Base-by-base conservation (phyloP, 1,139 yeast genomes). In the Debaryomyces nepalensis region DNA sequence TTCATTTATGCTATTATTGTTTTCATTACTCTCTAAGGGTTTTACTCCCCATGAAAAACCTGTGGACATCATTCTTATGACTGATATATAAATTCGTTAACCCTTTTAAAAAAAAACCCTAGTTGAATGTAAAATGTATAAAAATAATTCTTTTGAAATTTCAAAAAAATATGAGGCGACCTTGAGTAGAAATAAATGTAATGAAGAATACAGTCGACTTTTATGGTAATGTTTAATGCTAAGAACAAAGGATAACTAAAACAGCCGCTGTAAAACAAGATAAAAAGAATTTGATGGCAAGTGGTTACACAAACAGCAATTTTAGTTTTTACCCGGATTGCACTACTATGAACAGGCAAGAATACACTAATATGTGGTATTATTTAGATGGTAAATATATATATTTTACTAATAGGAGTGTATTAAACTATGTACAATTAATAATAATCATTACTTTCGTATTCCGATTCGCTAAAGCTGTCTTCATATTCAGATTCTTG, bases 391-490 rank as follows among this genome's bases (percentile, higher is more conserved):
- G 16, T n/a, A 20, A 5, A 33, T 27, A 29, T 7, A 16, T 7
- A 10, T 11, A 10, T 33, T 8, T 16, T 14, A 15, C 11, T 15
- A 10, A 34, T 16, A 24, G 16, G 16, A 19, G 29, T 34, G 14
- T 26, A 24, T 26, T 29, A 29, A 20, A 21, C 44, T 41, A 41
- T 41, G 9, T 41, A 41, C 41, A 39, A 26, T 53, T 50, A 72
- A 57, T 73, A 73, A 54, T 73, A 73, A 56, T 73, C 78, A 54
- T 73, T 73, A 41, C 73, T 73, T 50, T 69, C 77, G 48, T 63
- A 70, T 47, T 69, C 75, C 18, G 59, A 52, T 42, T 63, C 70
- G 32, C 61, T 56, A 35, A 57, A 48, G 34, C 58, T 55, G 21
- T 53, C 55, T 24, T 39, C 66, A 12, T 68, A 59, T 39, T 69